Conservation (phyloP, 106 monocot species). For the Acorus gramineus region DNA sequence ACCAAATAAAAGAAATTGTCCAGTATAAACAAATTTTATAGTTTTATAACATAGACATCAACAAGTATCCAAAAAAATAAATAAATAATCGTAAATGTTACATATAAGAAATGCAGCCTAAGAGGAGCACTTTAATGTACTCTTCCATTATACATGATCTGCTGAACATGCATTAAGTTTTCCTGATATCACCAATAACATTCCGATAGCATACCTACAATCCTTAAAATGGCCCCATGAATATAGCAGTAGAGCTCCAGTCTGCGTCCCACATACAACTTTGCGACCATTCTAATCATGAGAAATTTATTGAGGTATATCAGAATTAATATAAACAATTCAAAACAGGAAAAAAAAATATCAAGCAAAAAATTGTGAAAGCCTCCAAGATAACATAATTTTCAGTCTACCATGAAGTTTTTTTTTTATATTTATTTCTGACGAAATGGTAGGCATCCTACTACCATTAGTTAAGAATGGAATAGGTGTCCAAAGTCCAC, state of each 20-base stretch:
- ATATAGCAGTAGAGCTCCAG: constrained; percentile 70
- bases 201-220: constrained; percentile 49
- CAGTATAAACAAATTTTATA: no score
- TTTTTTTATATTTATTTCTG: background rate
- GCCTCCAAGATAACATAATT: background rate
- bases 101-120: no score
- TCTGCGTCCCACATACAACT: constrained; percentile 88
- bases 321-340: background rate
- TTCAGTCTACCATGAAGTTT: no score
- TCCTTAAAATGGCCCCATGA: constrained; percentile 92
- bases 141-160: no score
- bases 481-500: no score
- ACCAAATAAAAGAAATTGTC: background rate
- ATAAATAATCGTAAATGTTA: no score
- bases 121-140: no score
- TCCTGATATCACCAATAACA: no score
- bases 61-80: no score
- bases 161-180: no score
- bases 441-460: background rate
- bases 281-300: constrained; percentile 64
- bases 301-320: background rate
- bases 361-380: background rate
- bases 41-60: no score
- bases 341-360: background rate
- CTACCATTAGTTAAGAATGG: no score